Conservation (phyloP, 2,329 filamentous ascomycete genomes). For the Diplodia intermedia region DNA sequence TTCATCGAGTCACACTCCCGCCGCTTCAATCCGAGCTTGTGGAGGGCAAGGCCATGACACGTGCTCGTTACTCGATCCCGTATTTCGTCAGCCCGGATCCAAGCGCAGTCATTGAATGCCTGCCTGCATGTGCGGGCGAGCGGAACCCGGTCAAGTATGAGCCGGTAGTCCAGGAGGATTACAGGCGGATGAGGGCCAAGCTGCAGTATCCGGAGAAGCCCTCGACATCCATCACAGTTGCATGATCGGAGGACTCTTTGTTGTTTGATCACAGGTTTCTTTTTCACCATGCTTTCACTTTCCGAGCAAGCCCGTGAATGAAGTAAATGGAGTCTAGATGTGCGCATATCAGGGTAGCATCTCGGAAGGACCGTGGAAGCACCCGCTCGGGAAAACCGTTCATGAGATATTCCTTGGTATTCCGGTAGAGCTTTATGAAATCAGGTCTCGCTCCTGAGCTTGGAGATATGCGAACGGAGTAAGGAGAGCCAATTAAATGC, state of each 20-base stretch:
- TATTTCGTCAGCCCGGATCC: constrained; percentile 64
- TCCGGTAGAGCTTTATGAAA: not conserved
- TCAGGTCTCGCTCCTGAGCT: too few relatives aligned
- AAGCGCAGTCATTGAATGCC: constrained; percentile 56
- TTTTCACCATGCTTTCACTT: too few relatives aligned
- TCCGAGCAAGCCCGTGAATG: too few relatives aligned
- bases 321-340: not conserved
- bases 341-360: not conserved
- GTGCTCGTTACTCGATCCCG: constrained; percentile 64
- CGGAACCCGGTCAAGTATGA: constrained; percentile 30
- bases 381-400: not conserved
- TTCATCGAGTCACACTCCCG: constrained; percentile 26
- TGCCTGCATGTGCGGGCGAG: constrained; percentile 16
- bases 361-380: constrained; percentile 13
- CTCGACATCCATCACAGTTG: not conserved
- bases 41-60: constrained; percentile 54
- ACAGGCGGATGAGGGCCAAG: constrained; percentile 31
- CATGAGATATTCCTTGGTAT: not conserved
- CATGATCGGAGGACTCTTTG: not conserved
- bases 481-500: too few relatives aligned
- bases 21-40: constrained; percentile 5
- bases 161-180: constrained; percentile 31
- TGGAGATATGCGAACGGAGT: too few relatives aligned
- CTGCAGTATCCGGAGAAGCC: constrained; percentile 29
- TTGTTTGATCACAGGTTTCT: not conserved